Evolutionary conservation across 2,329 filamentous ascomycete genomes (phyloP), one percentile per base, ranked within the genome.

Genomic region (Westerdykella sp.): DNA sequence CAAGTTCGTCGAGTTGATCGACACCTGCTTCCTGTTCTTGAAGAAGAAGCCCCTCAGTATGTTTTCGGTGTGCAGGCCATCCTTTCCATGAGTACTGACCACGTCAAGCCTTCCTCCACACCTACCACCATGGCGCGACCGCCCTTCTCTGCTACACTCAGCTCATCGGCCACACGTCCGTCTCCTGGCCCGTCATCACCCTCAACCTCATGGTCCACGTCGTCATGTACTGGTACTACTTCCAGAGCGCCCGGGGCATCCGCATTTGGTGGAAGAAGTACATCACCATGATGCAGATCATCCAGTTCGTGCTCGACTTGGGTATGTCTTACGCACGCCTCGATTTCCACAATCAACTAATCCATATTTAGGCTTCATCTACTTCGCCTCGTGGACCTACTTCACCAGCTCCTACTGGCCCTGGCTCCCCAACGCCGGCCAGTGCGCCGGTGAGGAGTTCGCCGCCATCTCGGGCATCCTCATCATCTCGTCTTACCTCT

Each of bases 191-290:
- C 43, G 83, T 85, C 50, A 97, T 97, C 67, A 84, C 81, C 42
- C 81, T 97, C 59, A 97, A 97, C 79, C 74, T 97, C 64, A 81
- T 81, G 51, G 91, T 97, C 43, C 91, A 97, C 73, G 91, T 97
- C 46, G 86, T 96, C 67, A 97, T 97, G 91, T 97, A 97, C 84
- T 96, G 90, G 90, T 97, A 97, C 83, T 97, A 97, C 81, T 97
- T 97, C 84, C 91, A 97, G 79, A 91, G 87, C 65, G 90, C 91
- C 43, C 89, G 91, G 58, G 93, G 93, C 57, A 81, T 97, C 70
- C 84, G 84, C 63, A 93, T 96, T 73, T 96, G 90, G 90, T 97
- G 91, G 91, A 97, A 97, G 85, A 88, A 96, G 74, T 97, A 91
- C 85, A 94, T 97, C 67, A 97, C 91, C 59, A 87, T 90, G 65